A percentile compares a stretch with the other conserved stretches of the same genome.
Conservation (phyloP, 805 yeast genomes). For the Lipomyces yamanashiensis region DNA sequence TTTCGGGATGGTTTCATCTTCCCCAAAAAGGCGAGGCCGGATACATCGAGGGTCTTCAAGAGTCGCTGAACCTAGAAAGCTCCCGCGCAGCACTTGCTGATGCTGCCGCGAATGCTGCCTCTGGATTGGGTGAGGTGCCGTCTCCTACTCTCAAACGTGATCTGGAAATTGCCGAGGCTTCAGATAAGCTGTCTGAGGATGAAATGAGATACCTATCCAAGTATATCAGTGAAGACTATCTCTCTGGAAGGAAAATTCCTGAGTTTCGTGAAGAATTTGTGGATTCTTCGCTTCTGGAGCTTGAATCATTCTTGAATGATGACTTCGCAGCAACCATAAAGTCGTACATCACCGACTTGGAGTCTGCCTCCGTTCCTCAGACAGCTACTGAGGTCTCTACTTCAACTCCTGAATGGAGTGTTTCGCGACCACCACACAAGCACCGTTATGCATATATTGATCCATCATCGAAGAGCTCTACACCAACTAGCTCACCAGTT, state of each 20-base stretch:
- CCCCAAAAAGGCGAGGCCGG: slow-evolving; percentile 95
- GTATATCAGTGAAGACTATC: slow-evolving; percentile 61
- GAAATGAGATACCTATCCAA: slow-evolving; percentile 52
- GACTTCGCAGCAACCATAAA: slow-evolving; percentile 57
- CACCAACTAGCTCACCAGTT: slow-evolving; percentile 17
- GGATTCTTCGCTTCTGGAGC: slow-evolving; percentile 71
- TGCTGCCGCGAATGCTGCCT: slow-evolving; percentile 75
- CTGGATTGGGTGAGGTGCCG: slow-evolving; percentile 42
- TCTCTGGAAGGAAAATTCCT: slow-evolving; percentile 49
- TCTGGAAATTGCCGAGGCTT: slow-evolving; percentile 71
- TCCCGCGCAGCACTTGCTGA: slow-evolving; percentile 50
- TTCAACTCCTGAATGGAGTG: slow-evolving; percentile 76
- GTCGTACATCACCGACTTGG: slow-evolving; percentile 57
- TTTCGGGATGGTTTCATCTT: slow-evolving; percentile 99
- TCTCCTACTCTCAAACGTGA: slow-evolving; percentile 69
- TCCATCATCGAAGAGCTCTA: slow-evolving; percentile 43
- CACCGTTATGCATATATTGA: slow-evolving; percentile 81
- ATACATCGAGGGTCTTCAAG: slow-evolving; percentile 79
- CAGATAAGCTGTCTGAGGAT: slow-evolving; percentile 21
- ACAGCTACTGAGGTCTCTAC: slow-evolving; percentile 45
- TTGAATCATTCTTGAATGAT: slow-evolving; percentile 64
- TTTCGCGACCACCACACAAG: slow-evolving; percentile 93
- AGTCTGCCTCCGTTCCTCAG: slow-evolving; percentile 41
- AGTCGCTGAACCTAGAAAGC: slow-evolving; percentile 39
- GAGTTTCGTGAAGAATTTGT: slow-evolving; percentile 58